These are phyloP conservation scores for Pisolithus thermaeus DNA, from an alignment of 1,284 basidiomycete species.

Conservation along the genomic window DNA sequence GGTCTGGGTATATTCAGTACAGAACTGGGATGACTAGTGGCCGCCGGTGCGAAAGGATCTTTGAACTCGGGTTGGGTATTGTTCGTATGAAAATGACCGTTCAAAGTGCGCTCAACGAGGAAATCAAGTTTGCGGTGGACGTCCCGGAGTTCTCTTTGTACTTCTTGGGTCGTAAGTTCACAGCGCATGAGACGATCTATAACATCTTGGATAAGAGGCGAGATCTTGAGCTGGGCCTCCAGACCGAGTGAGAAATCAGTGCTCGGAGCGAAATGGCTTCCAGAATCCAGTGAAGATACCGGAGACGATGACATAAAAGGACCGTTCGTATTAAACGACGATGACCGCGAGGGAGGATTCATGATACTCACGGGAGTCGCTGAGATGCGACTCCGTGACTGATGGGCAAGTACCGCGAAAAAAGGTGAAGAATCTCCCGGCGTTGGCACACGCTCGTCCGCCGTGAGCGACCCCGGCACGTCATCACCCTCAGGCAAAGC, in stretches of 20 bases:
- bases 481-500: slow-evolving; percentile 54
- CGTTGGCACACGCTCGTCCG: slow-evolving; percentile 23
- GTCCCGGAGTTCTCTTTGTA: slow-evolving; percentile 69
- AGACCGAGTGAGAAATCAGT: slow-evolving; percentile 44
- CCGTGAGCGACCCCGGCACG: slow-evolving; percentile 20
- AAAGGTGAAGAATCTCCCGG: slow-evolving; percentile 32
- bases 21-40: slow-evolving; percentile 29
- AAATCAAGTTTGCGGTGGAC: slow-evolving; percentile 73
- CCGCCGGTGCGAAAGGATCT: slow-evolving; percentile 60
- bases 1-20: slow-evolving; percentile 46
- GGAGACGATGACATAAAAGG: slow-evolving; percentile 61
- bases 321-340: slow-evolving; percentile 37
- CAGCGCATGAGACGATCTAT: slow-evolving; percentile 68
- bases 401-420: slow-evolving; percentile 26
- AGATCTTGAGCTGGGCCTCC: slow-evolving; percentile 67
- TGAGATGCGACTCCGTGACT: slow-evolving; percentile 17
- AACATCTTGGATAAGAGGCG: slow-evolving; percentile 70
- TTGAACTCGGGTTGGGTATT: slow-evolving; percentile 62
- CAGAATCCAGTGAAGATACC: slow-evolving; percentile 70
- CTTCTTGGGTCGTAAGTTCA: slow-evolving; percentile 65
- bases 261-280: slow-evolving; percentile 50
- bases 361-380: slow-evolving; percentile 27
- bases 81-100: slow-evolving; percentile 19
- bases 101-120: slow-evolving; percentile 61
- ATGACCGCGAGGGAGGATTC: slow-evolving; percentile 22